Evolutionary conservation across 2,329 filamentous ascomycete species (phyloP).

Genomic region (Lomentospora prolificans): DNA sequence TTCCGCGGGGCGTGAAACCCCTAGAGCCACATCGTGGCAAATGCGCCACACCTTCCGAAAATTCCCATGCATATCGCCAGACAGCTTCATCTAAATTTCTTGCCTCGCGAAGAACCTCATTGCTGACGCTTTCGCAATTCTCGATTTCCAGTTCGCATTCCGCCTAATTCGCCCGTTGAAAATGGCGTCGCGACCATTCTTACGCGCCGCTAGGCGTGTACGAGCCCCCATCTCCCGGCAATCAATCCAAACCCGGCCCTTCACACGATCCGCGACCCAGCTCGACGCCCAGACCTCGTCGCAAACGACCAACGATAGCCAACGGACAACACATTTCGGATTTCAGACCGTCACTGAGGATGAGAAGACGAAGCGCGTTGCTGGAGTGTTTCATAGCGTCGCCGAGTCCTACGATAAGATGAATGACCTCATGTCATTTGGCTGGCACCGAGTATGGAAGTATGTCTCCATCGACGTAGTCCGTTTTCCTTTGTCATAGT

Average conservation of each 20-base stretch:
- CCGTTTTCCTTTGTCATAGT: not conserved
- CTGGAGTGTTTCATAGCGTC: conserved; percentile 87
- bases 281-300: conserved; percentile 13
- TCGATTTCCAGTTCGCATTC: no score
- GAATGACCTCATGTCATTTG: conserved; percentile 99
- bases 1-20: no score
- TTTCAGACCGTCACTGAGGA: conserved; percentile 76
- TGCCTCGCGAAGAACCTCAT: not conserved
- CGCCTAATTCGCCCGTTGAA: no score
- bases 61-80: not conserved
- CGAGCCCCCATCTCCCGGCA: conserved; percentile 5
- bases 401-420: conserved; percentile 92
- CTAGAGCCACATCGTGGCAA: not conserved
- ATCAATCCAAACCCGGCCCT: conserved; percentile 9
- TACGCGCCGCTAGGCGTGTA: conserved; percentile 9
- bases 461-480: conserved; percentile 21
- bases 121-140: not conserved
- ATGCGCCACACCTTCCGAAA: not conserved
- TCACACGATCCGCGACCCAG: conserved; percentile 9
- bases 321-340: conserved; percentile 77
- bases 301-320: conserved; percentile 23
- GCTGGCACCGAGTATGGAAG: conserved; percentile 94
- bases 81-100: no score
- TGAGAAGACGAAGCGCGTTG: conserved; percentile 64
- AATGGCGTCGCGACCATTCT: conserved; percentile 8